Evolutionary conservation across 225 moss, liverwort and hornwort species (phyloP).

Genomic region (Physcomitrium patens): DNA sequence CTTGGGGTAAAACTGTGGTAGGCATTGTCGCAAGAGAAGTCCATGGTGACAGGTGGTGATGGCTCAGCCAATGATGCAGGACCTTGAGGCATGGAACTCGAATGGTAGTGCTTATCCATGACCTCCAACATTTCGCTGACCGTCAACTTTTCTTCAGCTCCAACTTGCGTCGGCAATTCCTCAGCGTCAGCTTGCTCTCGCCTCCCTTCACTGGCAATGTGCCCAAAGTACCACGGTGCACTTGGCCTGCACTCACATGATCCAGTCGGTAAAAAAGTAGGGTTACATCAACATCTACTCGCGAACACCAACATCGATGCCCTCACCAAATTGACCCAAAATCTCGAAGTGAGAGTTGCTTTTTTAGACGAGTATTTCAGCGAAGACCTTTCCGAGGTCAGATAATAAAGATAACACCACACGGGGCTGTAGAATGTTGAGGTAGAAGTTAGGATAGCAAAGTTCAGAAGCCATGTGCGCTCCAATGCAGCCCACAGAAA

Average conservation of each 20-base stretch:
- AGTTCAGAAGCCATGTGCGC: not conserved
- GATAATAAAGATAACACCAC: not conserved
- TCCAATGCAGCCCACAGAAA: slow-evolving; percentile 2
- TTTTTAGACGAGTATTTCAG: not conserved
- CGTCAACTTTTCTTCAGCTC: not conserved
- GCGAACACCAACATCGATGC: not conserved
- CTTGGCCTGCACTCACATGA: slow-evolving; percentile 17
- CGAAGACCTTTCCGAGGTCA: not conserved
- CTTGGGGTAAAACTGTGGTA: slow-evolving; percentile 15
- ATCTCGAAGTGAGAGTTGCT: not conserved
- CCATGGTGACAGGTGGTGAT: slow-evolving; percentile 14
- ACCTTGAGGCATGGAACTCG: slow-evolving; percentile 19
- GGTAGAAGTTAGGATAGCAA: not conserved
- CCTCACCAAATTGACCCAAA: too few species aligned
- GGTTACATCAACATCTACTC: slow-evolving; percentile 1
- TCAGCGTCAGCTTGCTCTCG: not conserved
- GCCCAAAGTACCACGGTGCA: not conserved
- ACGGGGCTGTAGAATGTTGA: not conserved
- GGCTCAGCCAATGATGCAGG: slow-evolving; percentile 29
- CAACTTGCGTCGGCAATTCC: not conserved
- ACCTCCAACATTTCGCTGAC: slow-evolving; percentile 18
- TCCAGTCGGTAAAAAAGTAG: not conserved
- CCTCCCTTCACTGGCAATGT: slow-evolving; percentile 18
- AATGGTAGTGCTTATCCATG: slow-evolving; percentile 13
- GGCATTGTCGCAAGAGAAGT: slow-evolving; percentile 27